Evolutionary conservation across 345 rosid species (phyloP), one percentile per base, ranked within the genome.

Genomic region (Sapria himalayana): DNA sequence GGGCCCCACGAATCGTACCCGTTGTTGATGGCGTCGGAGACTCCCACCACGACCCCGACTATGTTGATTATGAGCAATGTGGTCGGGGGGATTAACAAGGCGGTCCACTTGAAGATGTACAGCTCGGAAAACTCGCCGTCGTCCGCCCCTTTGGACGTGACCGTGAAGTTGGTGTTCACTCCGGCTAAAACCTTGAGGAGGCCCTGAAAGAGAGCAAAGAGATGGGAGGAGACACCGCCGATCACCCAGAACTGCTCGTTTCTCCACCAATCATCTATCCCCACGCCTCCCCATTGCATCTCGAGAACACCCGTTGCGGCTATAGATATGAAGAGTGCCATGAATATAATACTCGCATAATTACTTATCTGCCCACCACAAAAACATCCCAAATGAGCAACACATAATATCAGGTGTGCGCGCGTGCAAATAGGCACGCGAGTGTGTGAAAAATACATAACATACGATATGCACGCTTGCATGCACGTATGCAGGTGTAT

Each of bases 221-320:
- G 55, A 34, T 75, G 85, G 0, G 76, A 57, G 9, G 84, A 75
- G 19, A 47, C 70, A 20, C 79, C 84, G 3, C 84, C 76, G 43
- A 75, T 75, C 37, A 75, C 79, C 85, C 84, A 75, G 31, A 75
- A 75, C 62, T 75, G 84, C 64, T 71, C 73, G 4, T 74, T 71
- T 51, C 79, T 68, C 84, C 84, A 75, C 79, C 79, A 75, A 57
- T 75, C 74, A 27, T 75, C 62, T 46, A 75, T 72, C 22, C 76
- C 84, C 14, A 75, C 84, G 2, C 73, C 71, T 41, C 84, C 84
- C 84, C 84, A 75, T 50, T 61, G 79, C 84, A 75, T 71, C 50
- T 75, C 84, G 0, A 71, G 57, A 49, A 69, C 61, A 37, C 76
- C 35, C 1, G 84, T 71, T n/a, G 73, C 73, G 9, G 76, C 76